Evolutionary conservation across 2,329 filamentous ascomycete genomes (phyloP).

Genomic region (Pyricularia sp.): DNA sequence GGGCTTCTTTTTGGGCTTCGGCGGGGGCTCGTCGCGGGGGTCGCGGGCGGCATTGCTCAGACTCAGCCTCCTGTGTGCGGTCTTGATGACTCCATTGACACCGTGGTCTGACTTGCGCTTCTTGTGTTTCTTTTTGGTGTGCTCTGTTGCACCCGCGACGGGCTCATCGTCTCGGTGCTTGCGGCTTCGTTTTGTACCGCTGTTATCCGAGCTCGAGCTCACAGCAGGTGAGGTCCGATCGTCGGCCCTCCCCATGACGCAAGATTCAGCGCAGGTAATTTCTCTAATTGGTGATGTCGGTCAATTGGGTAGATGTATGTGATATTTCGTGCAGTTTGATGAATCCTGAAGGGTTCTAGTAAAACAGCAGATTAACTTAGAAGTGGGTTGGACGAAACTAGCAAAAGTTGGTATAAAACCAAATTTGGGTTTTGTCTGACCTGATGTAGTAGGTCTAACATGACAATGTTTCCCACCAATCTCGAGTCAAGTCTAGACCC

Average conservation of each 20-base stretch:
- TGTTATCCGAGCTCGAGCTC: conserved; percentile 3
- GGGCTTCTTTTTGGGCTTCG: conserved; percentile 1
- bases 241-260: conserved; percentile 1
- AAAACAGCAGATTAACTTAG: background rate
- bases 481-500: background rate
- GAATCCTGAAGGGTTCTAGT: background rate
- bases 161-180: conserved; percentile 7
- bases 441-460: background rate
- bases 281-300: background rate
- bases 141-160: conserved; percentile 12
- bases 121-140: conserved; percentile 20
- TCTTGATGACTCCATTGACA: conserved; percentile 4
- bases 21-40: conserved; percentile 37
- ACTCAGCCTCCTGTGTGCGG: conserved; percentile 19
- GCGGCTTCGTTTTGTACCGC: background rate
- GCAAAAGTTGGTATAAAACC: background rate
- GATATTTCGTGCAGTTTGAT: background rate
- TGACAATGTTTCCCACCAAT: background rate
- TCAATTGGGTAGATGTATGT: background rate
- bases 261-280: background rate
- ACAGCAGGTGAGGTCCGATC: conserved; percentile 3
- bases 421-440: background rate
- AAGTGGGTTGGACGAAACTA: background rate
- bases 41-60: conserved; percentile 49
- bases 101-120: conserved; percentile 11